Conservation (phyloP, 2,329 filamentous ascomycete species). For the Berkeleyomyces basicola region DNA sequence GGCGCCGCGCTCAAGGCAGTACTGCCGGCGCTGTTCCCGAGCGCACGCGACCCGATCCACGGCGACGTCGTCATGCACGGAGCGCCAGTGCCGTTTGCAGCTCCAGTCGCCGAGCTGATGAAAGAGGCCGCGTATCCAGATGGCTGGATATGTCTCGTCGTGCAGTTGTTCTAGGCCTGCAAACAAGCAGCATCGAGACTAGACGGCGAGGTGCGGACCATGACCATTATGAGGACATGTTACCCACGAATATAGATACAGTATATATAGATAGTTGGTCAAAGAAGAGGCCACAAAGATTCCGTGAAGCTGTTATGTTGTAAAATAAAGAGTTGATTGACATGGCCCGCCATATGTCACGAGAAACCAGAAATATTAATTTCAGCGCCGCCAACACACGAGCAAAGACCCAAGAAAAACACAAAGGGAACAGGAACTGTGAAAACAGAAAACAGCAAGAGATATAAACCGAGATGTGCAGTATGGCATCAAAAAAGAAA, state of each 20-base stretch:
- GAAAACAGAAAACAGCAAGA: neutral
- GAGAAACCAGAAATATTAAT: neutral
- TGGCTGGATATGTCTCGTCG: slow-evolving; percentile 74
- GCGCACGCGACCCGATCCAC: slow-evolving; percentile 64
- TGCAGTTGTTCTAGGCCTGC: slow-evolving; percentile 22
- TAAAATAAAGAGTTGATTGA: neutral
- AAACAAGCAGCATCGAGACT: neutral
- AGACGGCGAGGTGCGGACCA: neutral
- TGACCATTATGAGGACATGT: neutral
- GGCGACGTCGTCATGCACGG: slow-evolving; percentile 79
- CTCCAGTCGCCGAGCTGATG: slow-evolving; percentile 69
- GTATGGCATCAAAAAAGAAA: neutral
- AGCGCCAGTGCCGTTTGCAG: slow-evolving; percentile 60
- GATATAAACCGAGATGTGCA: neutral
- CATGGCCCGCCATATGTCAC: neutral
- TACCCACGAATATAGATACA: too few species aligned
- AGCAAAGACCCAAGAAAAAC: neutral
- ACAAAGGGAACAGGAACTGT: neutral
- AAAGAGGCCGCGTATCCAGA: slow-evolving; percentile 74
- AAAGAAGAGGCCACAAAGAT: neutral
- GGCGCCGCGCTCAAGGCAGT: slow-evolving; percentile 61
- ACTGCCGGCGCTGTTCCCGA: slow-evolving; percentile 73
- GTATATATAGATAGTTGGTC: too few species aligned
- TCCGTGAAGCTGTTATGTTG: neutral
- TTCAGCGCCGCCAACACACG: neutral